Evolutionary conservation across 2,329 filamentous ascomycete species (phyloP).

Genomic region (Cordyceps cateniannulata): DNA sequence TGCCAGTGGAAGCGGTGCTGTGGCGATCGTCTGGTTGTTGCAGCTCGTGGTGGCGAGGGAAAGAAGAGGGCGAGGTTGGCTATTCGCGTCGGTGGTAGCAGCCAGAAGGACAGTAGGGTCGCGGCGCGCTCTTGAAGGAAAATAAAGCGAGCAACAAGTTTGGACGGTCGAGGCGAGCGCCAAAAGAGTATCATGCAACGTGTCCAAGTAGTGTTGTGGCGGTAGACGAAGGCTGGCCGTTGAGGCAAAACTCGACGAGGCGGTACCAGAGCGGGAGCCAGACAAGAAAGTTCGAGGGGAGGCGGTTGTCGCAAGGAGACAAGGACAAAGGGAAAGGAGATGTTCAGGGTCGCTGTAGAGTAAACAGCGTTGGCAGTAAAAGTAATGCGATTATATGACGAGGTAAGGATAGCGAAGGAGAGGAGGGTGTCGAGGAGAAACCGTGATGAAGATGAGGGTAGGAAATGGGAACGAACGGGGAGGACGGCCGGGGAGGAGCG

Average conservation of each 20-base stretch:
- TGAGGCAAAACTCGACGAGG: conserved; percentile 4
- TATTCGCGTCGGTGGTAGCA: neutral
- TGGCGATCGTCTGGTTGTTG: neutral
- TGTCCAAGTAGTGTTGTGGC: neutral
- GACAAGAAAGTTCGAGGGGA: neutral
- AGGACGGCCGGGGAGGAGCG: conserved; percentile 14
- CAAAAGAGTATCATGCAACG: neutral
- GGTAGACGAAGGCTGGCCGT: neutral
- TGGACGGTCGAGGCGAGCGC: neutral
- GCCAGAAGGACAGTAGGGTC: conserved; percentile 3
- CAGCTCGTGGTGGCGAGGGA: neutral
- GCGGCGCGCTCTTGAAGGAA: neutral
- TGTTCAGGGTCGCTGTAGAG: neutral
- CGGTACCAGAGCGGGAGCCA: conserved; percentile 4
- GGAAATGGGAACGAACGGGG: conserved; percentile 13
- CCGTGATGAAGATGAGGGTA: conserved; percentile 11
- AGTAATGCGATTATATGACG: neutral
- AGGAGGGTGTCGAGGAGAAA: conserved; percentile 8
- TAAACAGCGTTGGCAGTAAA: neutral
- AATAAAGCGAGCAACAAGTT: neutral
- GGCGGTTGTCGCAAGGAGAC: neutral
- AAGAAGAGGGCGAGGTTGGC: neutral
- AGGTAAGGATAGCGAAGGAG: conserved; percentile 8
- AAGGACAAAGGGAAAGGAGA: neutral
- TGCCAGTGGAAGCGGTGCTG: neutral